Base-by-base conservation (phyloP, 208 protist species). In the Jaenimonas drosophilae region DNA sequence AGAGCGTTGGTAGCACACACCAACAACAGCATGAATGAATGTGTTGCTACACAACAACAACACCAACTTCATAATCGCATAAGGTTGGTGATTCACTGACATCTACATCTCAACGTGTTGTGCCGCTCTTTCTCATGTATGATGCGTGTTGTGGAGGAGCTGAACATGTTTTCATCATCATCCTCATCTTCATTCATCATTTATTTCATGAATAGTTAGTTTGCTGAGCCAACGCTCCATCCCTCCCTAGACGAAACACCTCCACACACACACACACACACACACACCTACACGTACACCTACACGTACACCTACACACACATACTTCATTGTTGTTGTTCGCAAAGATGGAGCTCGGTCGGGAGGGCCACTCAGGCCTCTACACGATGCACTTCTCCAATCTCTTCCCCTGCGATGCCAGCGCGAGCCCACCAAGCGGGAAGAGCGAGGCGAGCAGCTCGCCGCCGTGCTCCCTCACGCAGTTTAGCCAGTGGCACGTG, bases 311-410 rank as follows among this genome's bases (percentile, higher is more conserved):
- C 7, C 25, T 7, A 45, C 14, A 5, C 30, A 24, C 16, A 20
- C 9, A 54, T 9, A 21, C 20, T 33, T 27, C 6, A 51, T 12
- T 27, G 16, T 14, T 19, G 29, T 12, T 37, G 3, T 19, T 41
- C 24, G 14, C 16, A 42, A 60, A 23, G 9, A 83, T 83, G 75
- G 65, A 78, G 39, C 53, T 67, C 0, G 57, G 60, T 44, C 61
- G 67, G 27, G 76, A 76, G 34, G 70, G 70, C 59, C 75, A 87
- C 40, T 83, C 75, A 32, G 76, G 74, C 27, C 62, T 91, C 17
- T 91, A 83, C 61, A 88, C 77, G 27, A 68, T 91, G 54, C 82
- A 80, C 71, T 91, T 91, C 67, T 81, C 75, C 31, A 67, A 74
- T 19, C 53, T 84, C 32, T 76, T 71, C 48, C 57, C 64, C 9